Evolutionary conservation across 2,329 filamentous ascomycete species (phyloP), one percentile per base, ranked within the genome.

Genomic region (Alternaria ventricosa): DNA sequence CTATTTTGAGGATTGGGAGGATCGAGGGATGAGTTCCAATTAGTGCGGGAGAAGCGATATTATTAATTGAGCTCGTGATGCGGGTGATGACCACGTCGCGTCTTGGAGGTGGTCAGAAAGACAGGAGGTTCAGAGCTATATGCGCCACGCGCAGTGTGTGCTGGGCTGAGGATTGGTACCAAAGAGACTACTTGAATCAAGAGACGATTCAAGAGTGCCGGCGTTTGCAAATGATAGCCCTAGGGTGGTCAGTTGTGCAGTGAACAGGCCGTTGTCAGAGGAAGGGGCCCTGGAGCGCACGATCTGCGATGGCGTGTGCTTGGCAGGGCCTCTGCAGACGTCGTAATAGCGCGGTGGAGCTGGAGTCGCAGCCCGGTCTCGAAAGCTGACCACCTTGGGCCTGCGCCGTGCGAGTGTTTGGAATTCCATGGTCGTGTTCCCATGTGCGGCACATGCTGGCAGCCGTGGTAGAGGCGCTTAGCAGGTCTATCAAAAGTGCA

Each of bases 291-390:
- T 27, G 22, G 22, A 30, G 53, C 57, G 23, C 44, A 57, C 63
- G 63, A 67, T 69, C 55, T 47, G 59, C 60, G 49, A 59, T 64
- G 62, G 62, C 64, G 67, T 66, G 28, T 53, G 53, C 66, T 63
- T 67, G 65, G 65, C 65, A 67, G 57, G 59, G 58, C 65, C 65
- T 64, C 49, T 25, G 55, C 53, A 53, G 45, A 65, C 49, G 13
- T 41, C 23, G 62, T 59, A 15, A 28, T 65, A 44, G 61, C 44
- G 62, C n/a, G 56, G 63, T 66, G 59, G 64, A 60, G 64, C 58
- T 44, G 60, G 62, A 70, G 66, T 62, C 61, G 61, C 62, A 55
- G 58, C 55, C 61, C 57, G 65, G 67, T 57, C 60, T 63, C 51
- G 60, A 62, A 55, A 60, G 60, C 69, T 66, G 69, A 65, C 55